These are phyloP conservation scores for Schizochytrium sp. DNA, from an alignment of 108 stramenopile genomes.

Conservation along the genomic window DNA sequence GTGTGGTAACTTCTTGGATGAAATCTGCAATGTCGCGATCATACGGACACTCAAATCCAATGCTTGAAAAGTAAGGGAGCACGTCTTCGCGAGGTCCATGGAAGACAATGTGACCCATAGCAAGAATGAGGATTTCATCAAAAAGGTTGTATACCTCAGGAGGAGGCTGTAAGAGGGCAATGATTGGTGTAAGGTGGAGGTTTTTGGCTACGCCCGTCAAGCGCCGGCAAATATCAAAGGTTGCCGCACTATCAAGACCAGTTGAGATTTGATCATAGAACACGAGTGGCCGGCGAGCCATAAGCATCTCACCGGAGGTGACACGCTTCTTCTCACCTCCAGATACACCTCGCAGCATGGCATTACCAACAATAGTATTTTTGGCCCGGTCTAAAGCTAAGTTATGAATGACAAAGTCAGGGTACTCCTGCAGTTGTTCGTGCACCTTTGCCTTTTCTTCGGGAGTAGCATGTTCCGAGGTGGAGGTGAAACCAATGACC, in stretches of 20 bases:
- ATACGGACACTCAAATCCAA: constrained; percentile 82
- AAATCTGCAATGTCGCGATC: constrained; percentile 85
- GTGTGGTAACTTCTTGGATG: constrained; percentile 69
- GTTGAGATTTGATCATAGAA: constrained; percentile 83
- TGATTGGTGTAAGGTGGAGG: constrained; percentile 70
- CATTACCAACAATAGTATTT: constrained; percentile 77
- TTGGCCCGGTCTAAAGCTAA: constrained; percentile 72
- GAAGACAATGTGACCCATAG: constrained; percentile 83
- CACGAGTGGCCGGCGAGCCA: constrained; percentile 65
- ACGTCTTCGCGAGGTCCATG: constrained; percentile 83
- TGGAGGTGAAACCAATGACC: not conserved
- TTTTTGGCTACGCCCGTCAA: constrained; percentile 68
- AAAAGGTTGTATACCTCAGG: constrained; percentile 91
- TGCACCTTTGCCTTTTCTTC: not conserved
- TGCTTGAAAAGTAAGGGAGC: constrained; percentile 75
- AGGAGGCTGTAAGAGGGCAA: constrained; percentile 88
- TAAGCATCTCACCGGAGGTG: constrained; percentile 85
- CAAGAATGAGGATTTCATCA: constrained; percentile 87
- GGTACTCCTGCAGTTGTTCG: not conserved
- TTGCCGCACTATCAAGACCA: constrained; percentile 84
- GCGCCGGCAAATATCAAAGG: constrained; percentile 82
- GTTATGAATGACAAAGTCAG: constrained; percentile 70
- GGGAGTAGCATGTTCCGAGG: not conserved
- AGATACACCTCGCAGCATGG: constrained; percentile 83
- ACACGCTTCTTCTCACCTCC: constrained; percentile 89